These are phyloP conservation scores for Leccinum variicolor DNA, from an alignment of 768 basidiomycete genomes.

Conservation along the genomic window DNA sequence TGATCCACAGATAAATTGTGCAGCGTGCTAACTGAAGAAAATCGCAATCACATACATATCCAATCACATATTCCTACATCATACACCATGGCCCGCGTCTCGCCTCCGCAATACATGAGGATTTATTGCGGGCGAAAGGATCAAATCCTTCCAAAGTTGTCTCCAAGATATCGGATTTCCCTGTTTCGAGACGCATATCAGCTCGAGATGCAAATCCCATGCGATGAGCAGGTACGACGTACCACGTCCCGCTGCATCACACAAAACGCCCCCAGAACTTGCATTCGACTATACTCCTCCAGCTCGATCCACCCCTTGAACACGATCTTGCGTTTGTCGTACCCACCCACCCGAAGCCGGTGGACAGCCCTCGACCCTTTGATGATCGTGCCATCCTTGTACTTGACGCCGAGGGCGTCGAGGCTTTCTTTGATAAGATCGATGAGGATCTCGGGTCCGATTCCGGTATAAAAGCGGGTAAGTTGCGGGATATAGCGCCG, in stretches of 20 bases:
- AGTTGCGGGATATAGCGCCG: constrained; percentile 68
- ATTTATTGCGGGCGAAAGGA: constrained; percentile 47
- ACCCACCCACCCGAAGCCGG: constrained; percentile 62
- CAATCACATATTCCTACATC: background rate
- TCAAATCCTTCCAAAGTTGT: constrained; percentile 65
- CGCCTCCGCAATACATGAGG: constrained; percentile 49
- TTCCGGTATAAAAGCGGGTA: constrained; percentile 74
- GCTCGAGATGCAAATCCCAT: background rate
- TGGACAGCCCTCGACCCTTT: constrained; percentile 19
- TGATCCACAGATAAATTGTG: background rate
- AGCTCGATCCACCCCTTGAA: constrained; percentile 77
- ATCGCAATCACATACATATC: background rate
- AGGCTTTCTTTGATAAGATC: constrained; percentile 54
- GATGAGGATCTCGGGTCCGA: constrained; percentile 52
- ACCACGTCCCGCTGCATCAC: constrained; percentile 70
- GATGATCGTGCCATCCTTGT: constrained; percentile 36
- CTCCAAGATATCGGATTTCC: constrained; percentile 81
- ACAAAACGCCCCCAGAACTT: constrained; percentile 57
- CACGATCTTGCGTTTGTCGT: constrained; percentile 57
- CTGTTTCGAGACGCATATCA: constrained; percentile 31
- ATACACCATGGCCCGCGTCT: background rate
- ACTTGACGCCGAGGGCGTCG: constrained; percentile 44
- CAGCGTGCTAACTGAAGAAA: background rate
- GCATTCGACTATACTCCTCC: constrained; percentile 54
- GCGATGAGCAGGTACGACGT: constrained; percentile 19